phyloP scores from a whole-genome alignment of 177 flowering plant species.

The Telopea speciosissima region DNA sequence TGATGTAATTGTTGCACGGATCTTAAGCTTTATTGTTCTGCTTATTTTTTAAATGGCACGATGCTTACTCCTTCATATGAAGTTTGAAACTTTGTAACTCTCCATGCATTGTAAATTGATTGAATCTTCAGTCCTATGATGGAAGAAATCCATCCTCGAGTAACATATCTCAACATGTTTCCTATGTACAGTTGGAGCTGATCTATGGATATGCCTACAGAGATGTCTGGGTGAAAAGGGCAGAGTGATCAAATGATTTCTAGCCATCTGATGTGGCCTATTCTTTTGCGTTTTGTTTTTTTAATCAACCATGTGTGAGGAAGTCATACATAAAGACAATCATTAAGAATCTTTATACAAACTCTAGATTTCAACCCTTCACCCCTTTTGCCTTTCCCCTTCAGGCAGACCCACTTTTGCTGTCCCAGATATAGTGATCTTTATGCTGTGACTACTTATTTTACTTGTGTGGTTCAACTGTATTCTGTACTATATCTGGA shows the following conservation, averaged over 20 bases:
- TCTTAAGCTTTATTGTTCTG: neutral
- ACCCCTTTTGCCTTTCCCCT: too few relatives aligned
- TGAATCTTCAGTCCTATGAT: too few relatives aligned
- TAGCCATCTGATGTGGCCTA: neutral
- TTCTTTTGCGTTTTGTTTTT: neutral
- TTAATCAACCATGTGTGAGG: neutral
- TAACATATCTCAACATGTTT: neutral
- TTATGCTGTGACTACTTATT: too few relatives aligned
- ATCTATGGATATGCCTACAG: neutral
- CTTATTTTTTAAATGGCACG: neutral
- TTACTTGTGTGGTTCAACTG: too few relatives aligned
- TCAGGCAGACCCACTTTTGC: too few relatives aligned
- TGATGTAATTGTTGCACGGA: neutral
- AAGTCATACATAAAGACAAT: neutral
- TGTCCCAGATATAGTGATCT: too few relatives aligned
- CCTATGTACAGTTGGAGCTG: neutral
- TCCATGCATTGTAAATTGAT: neutral
- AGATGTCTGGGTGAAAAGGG: neutral
- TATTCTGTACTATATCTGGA: too few relatives aligned
- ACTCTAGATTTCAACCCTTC: neutral
- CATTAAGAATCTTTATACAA: neutral
- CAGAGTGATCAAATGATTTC: neutral
- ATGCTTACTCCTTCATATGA: neutral
- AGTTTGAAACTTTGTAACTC: neutral
- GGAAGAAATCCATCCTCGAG: neutral